phyloP scores from a whole-genome alignment of 768 basidiomycete genomes.

The Psilocybe cyanescens region DNA sequence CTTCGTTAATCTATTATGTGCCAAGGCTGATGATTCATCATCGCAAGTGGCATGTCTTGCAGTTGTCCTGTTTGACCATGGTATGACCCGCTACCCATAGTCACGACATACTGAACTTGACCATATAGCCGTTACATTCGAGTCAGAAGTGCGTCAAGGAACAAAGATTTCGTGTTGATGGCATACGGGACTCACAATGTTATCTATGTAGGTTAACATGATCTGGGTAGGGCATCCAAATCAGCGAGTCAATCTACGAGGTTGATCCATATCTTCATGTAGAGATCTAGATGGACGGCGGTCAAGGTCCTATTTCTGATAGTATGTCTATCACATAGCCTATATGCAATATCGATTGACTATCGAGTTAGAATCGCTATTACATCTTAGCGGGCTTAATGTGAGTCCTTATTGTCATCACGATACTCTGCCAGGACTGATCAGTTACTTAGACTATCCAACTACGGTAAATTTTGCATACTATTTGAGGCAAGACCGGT shows the following conservation, averaged over 20 bases:
- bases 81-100: background rate
- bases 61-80: background rate
- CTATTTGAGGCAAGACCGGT: background rate
- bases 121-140: background rate
- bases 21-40: background rate
- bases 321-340: background rate
- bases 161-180: background rate
- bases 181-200: background rate
- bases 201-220: background rate
- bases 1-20: background rate
- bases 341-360: background rate
- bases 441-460: background rate
- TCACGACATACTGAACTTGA: background rate
- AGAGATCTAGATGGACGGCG: background rate
- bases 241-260: background rate
- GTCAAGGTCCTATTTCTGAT: background rate
- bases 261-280: background rate
- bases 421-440: no score
- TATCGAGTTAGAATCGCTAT: background rate
- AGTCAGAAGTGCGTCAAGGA: background rate
- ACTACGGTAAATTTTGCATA: background rate
- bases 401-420: background rate
- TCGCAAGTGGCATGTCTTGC: background rate
- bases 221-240: background rate
- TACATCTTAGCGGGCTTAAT: background rate